Percentiles rank a stretch among this genome's conserved stretches.
Conservation (phyloP, 2,329 filamentous ascomycete genomes). For the Orbilia blumenaviensis region DNA sequence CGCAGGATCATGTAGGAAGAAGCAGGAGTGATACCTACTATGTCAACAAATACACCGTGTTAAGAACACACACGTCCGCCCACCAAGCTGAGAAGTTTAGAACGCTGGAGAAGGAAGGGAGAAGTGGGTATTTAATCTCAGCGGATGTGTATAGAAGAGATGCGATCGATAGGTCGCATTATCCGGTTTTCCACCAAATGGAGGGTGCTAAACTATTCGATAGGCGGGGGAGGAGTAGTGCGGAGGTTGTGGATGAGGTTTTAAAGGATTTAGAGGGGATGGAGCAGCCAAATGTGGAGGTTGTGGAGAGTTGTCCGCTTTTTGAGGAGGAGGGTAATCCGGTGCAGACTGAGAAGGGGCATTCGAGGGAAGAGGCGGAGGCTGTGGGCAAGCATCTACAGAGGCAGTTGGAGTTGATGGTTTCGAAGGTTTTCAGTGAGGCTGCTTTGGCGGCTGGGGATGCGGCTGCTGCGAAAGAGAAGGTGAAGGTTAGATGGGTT, state of each 20-base stretch:
- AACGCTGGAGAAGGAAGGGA: constrained; percentile 69
- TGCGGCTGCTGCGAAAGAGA: constrained; percentile 70
- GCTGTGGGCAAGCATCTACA: constrained; percentile 87
- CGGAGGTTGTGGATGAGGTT: constrained; percentile 70
- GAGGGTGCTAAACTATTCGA: constrained; percentile 93
- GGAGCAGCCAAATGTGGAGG: constrained; percentile 76
- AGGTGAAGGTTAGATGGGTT: constrained; percentile 88
- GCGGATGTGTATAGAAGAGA: constrained; percentile 96
- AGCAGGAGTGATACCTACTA: constrained; percentile 95
- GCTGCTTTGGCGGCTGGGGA: constrained; percentile 74
- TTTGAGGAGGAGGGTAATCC: constrained; percentile 83
- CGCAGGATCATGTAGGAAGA: constrained; percentile 84
- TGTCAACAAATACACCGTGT: constrained; percentile 80
- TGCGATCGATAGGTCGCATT: constrained; percentile 93
- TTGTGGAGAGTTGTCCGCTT: constrained; percentile 84
- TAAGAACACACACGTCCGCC: constrained; percentile 93
- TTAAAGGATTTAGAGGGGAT: constrained; percentile 68
- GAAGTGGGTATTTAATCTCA: constrained; percentile 81
- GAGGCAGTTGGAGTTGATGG: constrained; percentile 85
- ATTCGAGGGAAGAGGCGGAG: constrained; percentile 79
- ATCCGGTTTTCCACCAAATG: constrained; percentile 98
- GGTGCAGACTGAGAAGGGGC: constrained; percentile 72
- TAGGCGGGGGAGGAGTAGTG: constrained; percentile 70
- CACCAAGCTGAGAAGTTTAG: constrained; percentile 87
- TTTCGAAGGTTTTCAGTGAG: constrained; percentile 79